Percentiles rank a stretch among this genome's conserved stretches.
These are phyloP conservation scores for Scheffersomyces stipitis DNA, from an alignment of 805 yeast species.

Conservation along the genomic window DNA sequence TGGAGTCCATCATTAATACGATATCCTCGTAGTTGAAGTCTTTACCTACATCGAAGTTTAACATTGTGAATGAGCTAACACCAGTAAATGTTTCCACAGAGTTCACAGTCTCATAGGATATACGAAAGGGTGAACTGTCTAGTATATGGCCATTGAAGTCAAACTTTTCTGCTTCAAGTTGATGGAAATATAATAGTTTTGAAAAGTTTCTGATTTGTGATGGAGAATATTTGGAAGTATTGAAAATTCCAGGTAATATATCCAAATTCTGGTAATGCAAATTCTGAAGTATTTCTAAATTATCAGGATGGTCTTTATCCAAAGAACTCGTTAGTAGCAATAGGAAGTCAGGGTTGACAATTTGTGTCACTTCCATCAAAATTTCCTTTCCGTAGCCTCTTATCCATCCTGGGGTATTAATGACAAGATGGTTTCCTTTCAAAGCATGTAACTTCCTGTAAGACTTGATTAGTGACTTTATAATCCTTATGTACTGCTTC, in stretches of 20 bases:
- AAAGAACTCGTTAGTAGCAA: slow-evolving; percentile 44
- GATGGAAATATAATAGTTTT: slow-evolving; percentile 56
- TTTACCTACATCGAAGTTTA: slow-evolving; percentile 18
- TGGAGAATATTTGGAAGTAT: slow-evolving; percentile 42
- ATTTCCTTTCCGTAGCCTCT: slow-evolving; percentile 81
- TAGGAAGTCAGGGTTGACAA: slow-evolving; percentile 54
- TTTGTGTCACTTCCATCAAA: slow-evolving; percentile 45
- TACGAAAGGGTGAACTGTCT: slow-evolving; percentile 20
- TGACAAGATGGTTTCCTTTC: slow-evolving; percentile 43
- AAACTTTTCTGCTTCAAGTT: slow-evolving; percentile 11
- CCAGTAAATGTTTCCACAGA: slow-evolving; percentile 16
- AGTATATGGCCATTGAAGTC: slow-evolving; percentile 25
- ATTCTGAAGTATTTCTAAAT: slow-evolving; percentile 26
- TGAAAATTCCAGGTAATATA: slow-evolving; percentile 34
- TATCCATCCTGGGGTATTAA: slow-evolving; percentile 90
- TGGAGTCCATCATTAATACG: slow-evolving; percentile 36
- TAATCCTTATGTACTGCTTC: slow-evolving; percentile 44
- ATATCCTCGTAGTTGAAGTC: slow-evolving; percentile 26
- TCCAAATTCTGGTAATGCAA: slow-evolving; percentile 25
- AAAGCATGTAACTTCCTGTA: slow-evolving; percentile 19
- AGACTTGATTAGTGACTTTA: slow-evolving; percentile 39
- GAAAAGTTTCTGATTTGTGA: slow-evolving; percentile 53
- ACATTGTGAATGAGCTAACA: slow-evolving; percentile 21
- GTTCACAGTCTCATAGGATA: slow-evolving; percentile 23
- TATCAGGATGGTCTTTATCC: slow-evolving; percentile 21